Conservation (phyloP, 2,329 filamentous ascomycete species). For the Alternaria angustiovoidea region DNA sequence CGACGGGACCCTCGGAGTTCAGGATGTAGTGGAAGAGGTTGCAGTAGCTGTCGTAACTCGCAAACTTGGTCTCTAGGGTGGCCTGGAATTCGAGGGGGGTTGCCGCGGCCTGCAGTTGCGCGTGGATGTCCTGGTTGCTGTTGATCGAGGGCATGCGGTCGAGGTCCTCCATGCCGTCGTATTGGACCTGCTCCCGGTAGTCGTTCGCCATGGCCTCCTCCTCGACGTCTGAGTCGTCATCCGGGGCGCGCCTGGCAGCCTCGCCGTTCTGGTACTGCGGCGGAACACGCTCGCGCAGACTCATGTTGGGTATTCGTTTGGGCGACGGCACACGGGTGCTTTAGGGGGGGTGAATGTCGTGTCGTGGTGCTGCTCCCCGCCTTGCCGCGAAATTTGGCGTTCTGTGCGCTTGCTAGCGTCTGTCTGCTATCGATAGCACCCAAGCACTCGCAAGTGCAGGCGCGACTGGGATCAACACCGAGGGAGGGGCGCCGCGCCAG, state of each 20-base stretch:
- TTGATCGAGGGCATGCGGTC: constrained; percentile 70
- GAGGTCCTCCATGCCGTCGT: constrained; percentile 84
- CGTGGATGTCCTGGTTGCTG: constrained; percentile 90
- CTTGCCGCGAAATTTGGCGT: constrained; percentile 24
- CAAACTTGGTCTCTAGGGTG: constrained; percentile 94
- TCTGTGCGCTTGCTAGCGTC: constrained; percentile 28
- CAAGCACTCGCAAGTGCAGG: neutral
- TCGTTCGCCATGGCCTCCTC: constrained; percentile 96
- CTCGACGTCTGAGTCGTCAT: constrained; percentile 91
- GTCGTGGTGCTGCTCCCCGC: constrained; percentile 25
- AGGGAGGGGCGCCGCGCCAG: constrained; percentile 2
- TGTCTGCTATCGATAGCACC: constrained; percentile 27
- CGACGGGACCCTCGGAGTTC: constrained; percentile 98
- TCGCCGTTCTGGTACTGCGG: constrained; percentile 53
- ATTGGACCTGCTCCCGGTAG: constrained; percentile 93
- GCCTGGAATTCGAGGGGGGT: constrained; percentile 96
- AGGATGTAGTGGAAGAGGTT: constrained; percentile 99
- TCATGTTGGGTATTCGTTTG: constrained; percentile 27
- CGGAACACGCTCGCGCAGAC: constrained; percentile 26
- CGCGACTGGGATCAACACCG: constrained; percentile 3
- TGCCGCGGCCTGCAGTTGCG: constrained; percentile 87
- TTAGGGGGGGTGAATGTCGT: constrained; percentile 15
- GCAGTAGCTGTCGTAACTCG: constrained; percentile 99
- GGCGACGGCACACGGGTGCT: constrained; percentile 13
- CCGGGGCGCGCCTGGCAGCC: constrained; percentile 51